Percentiles rank a stretch among this genome's conserved stretches.
Evolutionary conservation across 2,329 filamentous ascomycete genomes (phyloP).

Genomic region (Claviceps fusiformis): DNA sequence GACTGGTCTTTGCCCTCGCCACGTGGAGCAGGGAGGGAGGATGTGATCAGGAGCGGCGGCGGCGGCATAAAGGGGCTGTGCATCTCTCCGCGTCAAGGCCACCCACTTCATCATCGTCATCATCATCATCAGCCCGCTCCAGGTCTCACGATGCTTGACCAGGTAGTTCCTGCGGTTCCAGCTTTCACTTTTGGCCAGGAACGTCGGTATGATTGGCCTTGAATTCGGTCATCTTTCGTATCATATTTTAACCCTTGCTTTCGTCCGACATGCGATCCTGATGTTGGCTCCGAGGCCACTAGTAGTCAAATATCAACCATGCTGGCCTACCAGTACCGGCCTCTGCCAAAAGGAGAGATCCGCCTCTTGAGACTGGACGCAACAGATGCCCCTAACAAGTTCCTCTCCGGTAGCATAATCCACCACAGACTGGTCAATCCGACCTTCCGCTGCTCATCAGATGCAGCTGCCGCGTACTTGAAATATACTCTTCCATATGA

Average conservation of each 20-base stretch:
- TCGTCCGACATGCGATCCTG: neutral
- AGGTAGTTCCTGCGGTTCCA: neutral
- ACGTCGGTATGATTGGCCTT: neutral
- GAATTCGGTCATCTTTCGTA: neutral
- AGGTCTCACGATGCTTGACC: neutral
- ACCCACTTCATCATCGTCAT: neutral
- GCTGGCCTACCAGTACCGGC: slow-evolving; percentile 3
- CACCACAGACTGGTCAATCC: slow-evolving; percentile 3
- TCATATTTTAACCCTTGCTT: neutral
- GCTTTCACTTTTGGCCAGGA: neutral
- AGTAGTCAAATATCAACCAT: neutral
- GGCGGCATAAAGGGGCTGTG: neutral
- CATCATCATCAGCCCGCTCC: neutral
- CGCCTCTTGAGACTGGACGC: slow-evolving; percentile 5
- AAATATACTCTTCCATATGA: slow-evolving; percentile 2
- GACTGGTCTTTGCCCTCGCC: too few relatives aligned
- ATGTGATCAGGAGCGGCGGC: too few relatives aligned
- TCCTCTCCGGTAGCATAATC: slow-evolving; percentile 4
- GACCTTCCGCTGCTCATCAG: neutral
- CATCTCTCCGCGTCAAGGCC: neutral
- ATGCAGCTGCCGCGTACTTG: neutral
- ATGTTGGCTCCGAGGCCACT: neutral
- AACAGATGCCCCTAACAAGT: neutral
- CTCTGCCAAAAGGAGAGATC: slow-evolving; percentile 3
- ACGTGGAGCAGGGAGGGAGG: too few relatives aligned